Evolutionary conservation across 352 stramenopile genomes (phyloP).

Genomic region (Phytophthora podocarpi): DNA sequence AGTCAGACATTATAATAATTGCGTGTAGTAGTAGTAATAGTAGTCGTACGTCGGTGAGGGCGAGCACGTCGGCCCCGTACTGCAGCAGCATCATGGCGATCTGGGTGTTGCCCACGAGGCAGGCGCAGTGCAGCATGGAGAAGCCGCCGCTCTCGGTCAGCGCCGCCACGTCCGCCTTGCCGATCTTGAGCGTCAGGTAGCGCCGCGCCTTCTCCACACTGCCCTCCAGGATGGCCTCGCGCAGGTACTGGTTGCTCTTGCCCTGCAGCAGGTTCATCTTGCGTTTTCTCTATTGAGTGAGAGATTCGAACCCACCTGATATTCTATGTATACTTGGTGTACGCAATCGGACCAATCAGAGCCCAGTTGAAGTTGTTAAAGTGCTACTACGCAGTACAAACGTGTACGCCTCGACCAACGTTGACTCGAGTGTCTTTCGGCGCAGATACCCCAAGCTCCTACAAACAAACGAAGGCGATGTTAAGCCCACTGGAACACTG

Average conservation of each 20-base stretch:
- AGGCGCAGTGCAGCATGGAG: slow-evolving; percentile 81
- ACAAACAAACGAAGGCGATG: too few relatives aligned
- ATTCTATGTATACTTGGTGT: slow-evolving; percentile 18
- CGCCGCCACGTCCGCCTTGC: slow-evolving; percentile 78
- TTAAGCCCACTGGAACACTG: too few relatives aligned
- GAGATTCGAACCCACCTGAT: too few relatives aligned
- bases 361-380: neutral
- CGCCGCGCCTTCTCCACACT: slow-evolving; percentile 81
- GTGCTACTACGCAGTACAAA: too few relatives aligned
- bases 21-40: neutral
- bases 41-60: slow-evolving; percentile 68
- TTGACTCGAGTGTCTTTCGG: too few relatives aligned
- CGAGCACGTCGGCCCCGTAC: slow-evolving; percentile 74
- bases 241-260: slow-evolving; percentile 88
- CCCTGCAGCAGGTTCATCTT: slow-evolving; percentile 87
- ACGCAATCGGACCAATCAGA: neutral
- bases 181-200: slow-evolving; percentile 85
- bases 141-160: slow-evolving; percentile 84
- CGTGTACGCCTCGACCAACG: too few relatives aligned
- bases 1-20: neutral
- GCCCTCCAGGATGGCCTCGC: slow-evolving; percentile 82
- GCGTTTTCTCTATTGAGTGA: too few relatives aligned
- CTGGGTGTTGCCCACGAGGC: slow-evolving; percentile 79
- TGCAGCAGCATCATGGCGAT: slow-evolving; percentile 90
- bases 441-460: too few relatives aligned